A percentile compares a stretch with the other conserved stretches of the same genome.
Evolutionary conservation across 2,329 filamentous ascomycete species (phyloP).

Genomic region (Aureobasidium sp.): DNA sequence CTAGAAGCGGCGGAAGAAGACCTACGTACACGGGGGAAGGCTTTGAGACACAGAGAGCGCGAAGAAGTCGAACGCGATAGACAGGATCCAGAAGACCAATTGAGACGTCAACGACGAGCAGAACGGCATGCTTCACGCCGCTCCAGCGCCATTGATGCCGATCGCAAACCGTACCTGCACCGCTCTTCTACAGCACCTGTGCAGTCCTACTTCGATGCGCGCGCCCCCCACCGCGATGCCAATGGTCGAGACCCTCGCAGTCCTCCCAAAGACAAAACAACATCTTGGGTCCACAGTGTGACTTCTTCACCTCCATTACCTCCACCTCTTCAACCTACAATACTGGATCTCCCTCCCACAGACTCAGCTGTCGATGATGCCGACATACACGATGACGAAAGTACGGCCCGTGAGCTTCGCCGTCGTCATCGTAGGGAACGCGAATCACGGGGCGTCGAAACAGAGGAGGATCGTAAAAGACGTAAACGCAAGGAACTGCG

Average conservation of each 20-base stretch:
- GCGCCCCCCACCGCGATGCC: constrained; percentile 31
- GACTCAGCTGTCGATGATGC: constrained; percentile 21
- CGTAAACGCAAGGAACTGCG: constrained; percentile 18
- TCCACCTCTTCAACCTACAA: constrained; percentile 39
- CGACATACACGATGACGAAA: constrained; percentile 20
- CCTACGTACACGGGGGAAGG: constrained; percentile 26
- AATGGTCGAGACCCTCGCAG: constrained; percentile 24
- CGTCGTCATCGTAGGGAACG: constrained; percentile 20
- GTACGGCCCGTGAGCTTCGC: constrained; percentile 27
- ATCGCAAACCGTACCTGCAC: constrained; percentile 25
- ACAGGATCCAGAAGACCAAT: constrained; percentile 3
- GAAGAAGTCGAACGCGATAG: constrained; percentile 26
- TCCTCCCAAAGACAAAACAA: constrained; percentile 40
- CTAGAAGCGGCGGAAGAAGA: constrained; percentile 35
- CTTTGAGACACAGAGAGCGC: constrained; percentile 22
- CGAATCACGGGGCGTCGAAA: constrained; percentile 20
- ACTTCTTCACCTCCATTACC: constrained; percentile 41
- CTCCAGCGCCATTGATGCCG: constrained; percentile 12
- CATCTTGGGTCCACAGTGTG: constrained; percentile 42
- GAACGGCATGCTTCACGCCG: constrained; percentile 23
- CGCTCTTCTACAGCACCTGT: constrained; percentile 31
- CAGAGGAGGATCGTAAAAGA: constrained; percentile 20
- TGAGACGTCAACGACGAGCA: constrained; percentile 12
- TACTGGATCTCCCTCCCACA: constrained; percentile 35
- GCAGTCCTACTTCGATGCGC: constrained; percentile 39